Evolutionary conservation across 768 basidiomycete species (phyloP).

Genomic region (Kwoniella botswanensis): DNA sequence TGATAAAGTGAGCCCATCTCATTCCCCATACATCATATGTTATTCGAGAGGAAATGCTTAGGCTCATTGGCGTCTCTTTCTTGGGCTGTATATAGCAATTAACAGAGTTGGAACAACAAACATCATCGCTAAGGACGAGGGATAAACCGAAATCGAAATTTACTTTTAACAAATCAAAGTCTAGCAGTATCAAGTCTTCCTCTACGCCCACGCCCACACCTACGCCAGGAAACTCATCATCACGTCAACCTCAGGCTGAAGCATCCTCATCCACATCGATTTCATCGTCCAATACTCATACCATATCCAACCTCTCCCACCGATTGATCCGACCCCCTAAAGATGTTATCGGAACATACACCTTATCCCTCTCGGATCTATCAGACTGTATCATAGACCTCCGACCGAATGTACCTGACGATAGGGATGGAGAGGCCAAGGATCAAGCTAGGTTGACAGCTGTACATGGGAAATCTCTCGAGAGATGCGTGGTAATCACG

Average conservation of each 20-base stretch:
- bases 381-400: constrained; percentile 75
- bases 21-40: background rate
- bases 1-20: constrained; percentile 32
- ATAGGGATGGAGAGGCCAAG: background rate
- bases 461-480: constrained; percentile 69
- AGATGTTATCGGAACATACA: constrained; percentile 14
- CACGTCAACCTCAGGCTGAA: background rate
- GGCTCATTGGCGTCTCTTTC: background rate
- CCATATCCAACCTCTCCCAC: constrained; percentile 13
- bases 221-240: background rate
- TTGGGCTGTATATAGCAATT: constrained; percentile 65
- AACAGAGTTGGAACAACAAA: constrained; percentile 65
- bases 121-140: constrained; percentile 64
- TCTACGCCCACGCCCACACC: constrained; percentile 28
- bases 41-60: background rate
- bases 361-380: constrained; percentile 70
- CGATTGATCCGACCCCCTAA: constrained; percentile 1
- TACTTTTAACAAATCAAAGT: constrained; percentile 63
- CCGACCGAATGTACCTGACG: background rate
- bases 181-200: constrained; percentile 35
- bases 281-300: background rate
- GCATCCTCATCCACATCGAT: constrained; percentile 8
- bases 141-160: constrained; percentile 68
- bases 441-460: constrained; percentile 58
- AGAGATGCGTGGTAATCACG: constrained; percentile 69